phyloP scores from a whole-genome alignment of 2,329 filamentous ascomycete species.

The Ophiostoma himal-ulmi region DNA sequence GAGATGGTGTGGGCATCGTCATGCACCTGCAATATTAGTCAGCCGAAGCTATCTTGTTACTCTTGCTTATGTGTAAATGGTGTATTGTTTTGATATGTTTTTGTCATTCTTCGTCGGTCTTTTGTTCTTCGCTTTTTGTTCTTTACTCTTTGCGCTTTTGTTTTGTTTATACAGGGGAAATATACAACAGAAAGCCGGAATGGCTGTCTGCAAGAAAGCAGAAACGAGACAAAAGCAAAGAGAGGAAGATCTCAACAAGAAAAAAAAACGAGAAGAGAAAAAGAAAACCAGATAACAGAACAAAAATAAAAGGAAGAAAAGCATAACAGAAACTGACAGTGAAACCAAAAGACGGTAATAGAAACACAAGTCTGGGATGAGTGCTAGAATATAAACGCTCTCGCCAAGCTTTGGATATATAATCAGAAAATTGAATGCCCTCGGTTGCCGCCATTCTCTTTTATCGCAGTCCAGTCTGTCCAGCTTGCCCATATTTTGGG shows the following conservation, averaged over 20 bases:
- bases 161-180: conserved; percentile 21
- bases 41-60: not conserved
- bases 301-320: not conserved
- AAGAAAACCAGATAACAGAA: not conserved
- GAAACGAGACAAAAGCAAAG: not conserved
- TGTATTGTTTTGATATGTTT: not conserved
- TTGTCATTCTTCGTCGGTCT: not conserved
- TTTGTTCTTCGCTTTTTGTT: conserved; percentile 9
- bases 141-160: not conserved
- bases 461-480: not conserved
- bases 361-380: not conserved
- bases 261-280: not conserved
- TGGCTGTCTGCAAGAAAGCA: conserved; percentile 10
- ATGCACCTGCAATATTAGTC: conserved; percentile 15
- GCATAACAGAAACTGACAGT: not conserved
- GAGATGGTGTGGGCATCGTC: conserved; percentile 17
- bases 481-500: not conserved
- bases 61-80: not conserved
- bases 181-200: conserved; percentile 17
- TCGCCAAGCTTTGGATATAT: not conserved
- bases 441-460: not conserved
- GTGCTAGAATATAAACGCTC: not conserved
- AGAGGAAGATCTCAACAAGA: not conserved
- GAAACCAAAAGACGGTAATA: not conserved
- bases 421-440: not conserved